phyloP scores from a whole-genome alignment of 495 filamentous ascomycete genomes.

The Penicillium lagena region DNA sequence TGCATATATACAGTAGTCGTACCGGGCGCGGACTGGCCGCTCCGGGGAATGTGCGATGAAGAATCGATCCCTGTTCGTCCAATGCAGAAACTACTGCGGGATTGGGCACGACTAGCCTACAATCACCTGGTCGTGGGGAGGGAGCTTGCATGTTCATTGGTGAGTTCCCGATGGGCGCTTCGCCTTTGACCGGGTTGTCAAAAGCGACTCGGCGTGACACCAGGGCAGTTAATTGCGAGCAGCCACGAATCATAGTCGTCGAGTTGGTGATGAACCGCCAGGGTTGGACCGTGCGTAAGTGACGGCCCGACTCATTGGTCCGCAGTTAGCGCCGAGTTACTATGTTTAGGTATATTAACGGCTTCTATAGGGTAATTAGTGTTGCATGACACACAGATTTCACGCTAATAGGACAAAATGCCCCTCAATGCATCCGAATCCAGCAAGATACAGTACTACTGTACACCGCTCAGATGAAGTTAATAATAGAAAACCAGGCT shows the following conservation, averaged over 20 bases:
- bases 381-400: too few relatives aligned
- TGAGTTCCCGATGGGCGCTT: slow-evolving; percentile 12
- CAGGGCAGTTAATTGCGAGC: slow-evolving; percentile 1
- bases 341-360: too few relatives aligned
- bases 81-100: slow-evolving; percentile 34
- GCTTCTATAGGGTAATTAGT: too few relatives aligned
- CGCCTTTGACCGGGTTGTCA: slow-evolving; percentile 8
- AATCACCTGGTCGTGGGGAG: slow-evolving; percentile 4
- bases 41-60: slow-evolving; percentile 7
- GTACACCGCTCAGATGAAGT: too few relatives aligned
- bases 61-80: slow-evolving; percentile 12
- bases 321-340: too few relatives aligned
- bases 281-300: background rate
- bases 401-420: too few relatives aligned
- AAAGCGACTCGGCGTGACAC: background rate
- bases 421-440: too few relatives aligned
- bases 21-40: slow-evolving; percentile 6
- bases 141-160: slow-evolving; percentile 8
- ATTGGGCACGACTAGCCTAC: slow-evolving; percentile 22
- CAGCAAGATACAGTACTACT: too few relatives aligned
- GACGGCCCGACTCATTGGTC: too few relatives aligned
- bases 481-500: too few relatives aligned
- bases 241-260: background rate
- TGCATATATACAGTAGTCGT: slow-evolving; percentile 16
- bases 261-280: slow-evolving; percentile 16